Conservation (phyloP, 2,329 filamentous ascomycete genomes). For the Cercospora sp. region DNA sequence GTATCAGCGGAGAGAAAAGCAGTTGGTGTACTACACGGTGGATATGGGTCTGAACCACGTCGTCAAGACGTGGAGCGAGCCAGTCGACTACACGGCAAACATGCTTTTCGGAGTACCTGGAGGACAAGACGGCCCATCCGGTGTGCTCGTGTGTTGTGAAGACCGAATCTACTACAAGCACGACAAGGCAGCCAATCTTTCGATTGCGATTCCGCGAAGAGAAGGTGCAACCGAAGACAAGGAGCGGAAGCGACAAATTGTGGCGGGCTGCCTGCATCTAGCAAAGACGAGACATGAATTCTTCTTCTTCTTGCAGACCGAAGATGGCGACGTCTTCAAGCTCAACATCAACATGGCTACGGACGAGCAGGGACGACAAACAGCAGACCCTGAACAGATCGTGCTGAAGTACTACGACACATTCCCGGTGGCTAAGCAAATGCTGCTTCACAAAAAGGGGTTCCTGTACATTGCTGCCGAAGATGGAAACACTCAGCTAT, state of each 20-base stretch:
- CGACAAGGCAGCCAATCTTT: conserved; percentile 86
- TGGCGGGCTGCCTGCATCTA: conserved; percentile 95
- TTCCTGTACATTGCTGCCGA: conserved; percentile 93
- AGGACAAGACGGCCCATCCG: conserved; percentile 88
- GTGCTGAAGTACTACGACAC: conserved; percentile 99
- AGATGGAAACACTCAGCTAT: conserved; percentile 90
- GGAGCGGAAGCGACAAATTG: conserved; percentile 81
- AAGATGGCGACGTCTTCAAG: conserved; percentile 98
- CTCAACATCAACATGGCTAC: conserved; percentile 88
- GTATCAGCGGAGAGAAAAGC: conserved; percentile 78
- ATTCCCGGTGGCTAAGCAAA: conserved; percentile 79
- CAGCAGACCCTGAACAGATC: conserved; percentile 76
- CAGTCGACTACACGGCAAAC: conserved; percentile 84
- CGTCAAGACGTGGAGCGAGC: conserved; percentile 92
- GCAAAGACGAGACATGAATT: conserved; percentile 79
- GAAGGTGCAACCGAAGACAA: conserved; percentile 89
- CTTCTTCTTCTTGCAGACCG: conserved; percentile 93
- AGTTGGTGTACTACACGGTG: conserved; percentile 94
- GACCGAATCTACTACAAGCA: conserved; percentile 97
- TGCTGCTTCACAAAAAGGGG: conserved; percentile 92
- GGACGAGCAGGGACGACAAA: conserved; percentile 74
- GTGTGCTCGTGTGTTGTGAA: conserved; percentile 90
- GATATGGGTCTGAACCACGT: conserved; percentile 97
- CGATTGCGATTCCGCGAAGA: conserved; percentile 83
- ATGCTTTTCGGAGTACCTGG: conserved; percentile 95